These are phyloP conservation scores for Salix udensis DNA, from an alignment of 345 rosid genomes.

Conservation along the genomic window DNA sequence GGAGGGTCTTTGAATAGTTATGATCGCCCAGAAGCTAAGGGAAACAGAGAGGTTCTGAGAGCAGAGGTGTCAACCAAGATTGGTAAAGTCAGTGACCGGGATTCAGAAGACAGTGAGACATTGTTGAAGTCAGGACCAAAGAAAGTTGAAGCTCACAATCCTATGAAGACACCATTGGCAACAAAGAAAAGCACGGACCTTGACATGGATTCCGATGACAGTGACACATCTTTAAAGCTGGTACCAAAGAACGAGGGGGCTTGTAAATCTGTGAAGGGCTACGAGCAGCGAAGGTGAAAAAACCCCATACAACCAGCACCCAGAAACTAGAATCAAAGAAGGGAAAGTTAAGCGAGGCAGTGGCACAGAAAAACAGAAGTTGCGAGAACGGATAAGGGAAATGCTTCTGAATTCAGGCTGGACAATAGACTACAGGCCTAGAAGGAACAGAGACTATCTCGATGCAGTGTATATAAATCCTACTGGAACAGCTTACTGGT, in stretches of 20 bases:
- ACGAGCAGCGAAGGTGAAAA: constrained; percentile 38
- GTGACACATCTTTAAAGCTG: constrained; percentile 24
- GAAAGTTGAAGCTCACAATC: constrained; percentile 33
- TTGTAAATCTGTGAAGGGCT: constrained; percentile 11
- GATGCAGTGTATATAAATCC: constrained; percentile 36
- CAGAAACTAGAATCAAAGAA: constrained; percentile 36
- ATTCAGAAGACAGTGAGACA: constrained; percentile 47
- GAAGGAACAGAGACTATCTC: constrained; percentile 36
- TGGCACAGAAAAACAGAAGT: constrained; percentile 89
- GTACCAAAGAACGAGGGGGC: constrained; percentile 3
- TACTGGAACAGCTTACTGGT: constrained; percentile 34
- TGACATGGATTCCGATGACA: constrained; percentile 24
- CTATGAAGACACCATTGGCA: constrained; percentile 18
- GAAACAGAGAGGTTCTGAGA: constrained; percentile 32
- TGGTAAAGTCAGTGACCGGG: constrained; percentile 38
- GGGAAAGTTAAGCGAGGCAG: constrained; percentile 71
- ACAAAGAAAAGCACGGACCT: constrained; percentile 6
- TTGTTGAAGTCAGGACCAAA: constrained; percentile 38
- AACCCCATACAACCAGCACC: constrained; percentile 36
- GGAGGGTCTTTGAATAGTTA: constrained; percentile 41
- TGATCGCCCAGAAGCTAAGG: constrained; percentile 39
- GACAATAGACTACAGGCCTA: constrained; percentile 35
- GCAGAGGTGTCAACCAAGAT: constrained; percentile 34
- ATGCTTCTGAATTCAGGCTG: constrained; percentile 47
- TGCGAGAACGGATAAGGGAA: constrained; percentile 74